Evolutionary conservation across 2,329 filamentous ascomycete genomes (phyloP).

Genomic region (Ophiostoma sp.): DNA sequence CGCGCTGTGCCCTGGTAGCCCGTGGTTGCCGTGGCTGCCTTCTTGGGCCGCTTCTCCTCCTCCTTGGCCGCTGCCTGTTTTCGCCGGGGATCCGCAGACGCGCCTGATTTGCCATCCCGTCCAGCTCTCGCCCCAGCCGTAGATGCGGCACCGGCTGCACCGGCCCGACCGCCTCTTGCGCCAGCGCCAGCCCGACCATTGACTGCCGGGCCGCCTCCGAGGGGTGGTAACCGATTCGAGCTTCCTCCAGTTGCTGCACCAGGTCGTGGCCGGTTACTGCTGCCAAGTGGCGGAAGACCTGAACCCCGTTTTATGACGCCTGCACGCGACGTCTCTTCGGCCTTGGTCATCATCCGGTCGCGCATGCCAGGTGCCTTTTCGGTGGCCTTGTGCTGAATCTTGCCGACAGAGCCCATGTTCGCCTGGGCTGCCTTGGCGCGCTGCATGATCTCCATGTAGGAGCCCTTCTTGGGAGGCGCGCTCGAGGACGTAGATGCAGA

Average conservation of each 20-base stretch:
- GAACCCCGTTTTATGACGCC: conserved; percentile 13
- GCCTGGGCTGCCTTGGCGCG: conserved; percentile 62
- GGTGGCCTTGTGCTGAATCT: conserved; percentile 68
- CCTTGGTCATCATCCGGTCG: conserved; percentile 32
- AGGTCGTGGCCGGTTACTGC: conserved; percentile 8
- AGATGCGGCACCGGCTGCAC: too few relatives aligned
- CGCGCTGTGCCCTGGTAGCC: conserved; percentile 61
- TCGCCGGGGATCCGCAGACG: conserved; percentile 4
- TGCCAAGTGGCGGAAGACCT: conserved; percentile 16
- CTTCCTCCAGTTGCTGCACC: neutral
- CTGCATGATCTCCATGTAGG: conserved; percentile 68
- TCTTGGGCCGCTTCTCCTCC: conserved; percentile 56
- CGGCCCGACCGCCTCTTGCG: neutral
- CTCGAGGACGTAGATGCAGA: neutral
- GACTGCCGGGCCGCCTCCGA: neutral
- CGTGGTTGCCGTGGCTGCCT: conserved; percentile 56
- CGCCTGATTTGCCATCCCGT: neutral
- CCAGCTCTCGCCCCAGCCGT: neutral
- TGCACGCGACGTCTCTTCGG: conserved; percentile 16
- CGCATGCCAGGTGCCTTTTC: conserved; percentile 57
- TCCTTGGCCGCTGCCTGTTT: conserved; percentile 28
- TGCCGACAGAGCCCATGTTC: conserved; percentile 57
- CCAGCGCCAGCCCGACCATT: neutral
- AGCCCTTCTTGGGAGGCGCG: conserved; percentile 61
- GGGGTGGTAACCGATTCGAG: conserved; percentile 4